Conservation (phyloP, 352 stramenopile species). For the Thalassiosira livingstoniorum region DNA sequence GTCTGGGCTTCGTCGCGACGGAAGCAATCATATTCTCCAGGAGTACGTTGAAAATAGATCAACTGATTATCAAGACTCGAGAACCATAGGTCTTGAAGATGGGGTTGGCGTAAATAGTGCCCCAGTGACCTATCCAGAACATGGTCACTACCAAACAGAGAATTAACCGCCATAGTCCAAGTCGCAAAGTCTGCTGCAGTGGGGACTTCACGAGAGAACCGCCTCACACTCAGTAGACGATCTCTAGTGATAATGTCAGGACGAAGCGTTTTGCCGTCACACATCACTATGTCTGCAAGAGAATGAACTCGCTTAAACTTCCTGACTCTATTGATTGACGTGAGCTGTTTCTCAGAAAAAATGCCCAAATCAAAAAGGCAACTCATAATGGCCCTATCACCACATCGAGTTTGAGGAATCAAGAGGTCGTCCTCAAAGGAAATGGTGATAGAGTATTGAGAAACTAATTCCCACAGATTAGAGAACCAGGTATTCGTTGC, state of each 20-base stretch:
- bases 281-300: not conserved
- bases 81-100: too few relatives aligned
- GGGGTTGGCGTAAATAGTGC: too few relatives aligned
- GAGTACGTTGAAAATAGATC: too few relatives aligned
- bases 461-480: conserved; percentile 11
- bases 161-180: too few relatives aligned
- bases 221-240: not conserved
- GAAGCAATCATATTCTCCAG: too few relatives aligned
- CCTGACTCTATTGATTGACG: conserved; percentile 18
- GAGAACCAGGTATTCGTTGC: conserved; percentile 30
- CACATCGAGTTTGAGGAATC: not conserved
- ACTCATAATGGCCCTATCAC: conserved; percentile 3
- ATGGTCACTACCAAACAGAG: too few relatives aligned
- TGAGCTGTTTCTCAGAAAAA: not conserved
- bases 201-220: conserved; percentile 1
- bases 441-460: not conserved
- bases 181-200: conserved; percentile 7
- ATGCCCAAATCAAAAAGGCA: not conserved
- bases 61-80: too few relatives aligned
- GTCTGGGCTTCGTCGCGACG: too few relatives aligned
- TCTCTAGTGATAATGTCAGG: not conserved
- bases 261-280: conserved; percentile 11
- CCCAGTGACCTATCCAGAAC: too few relatives aligned
- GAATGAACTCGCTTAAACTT: conserved; percentile 9
- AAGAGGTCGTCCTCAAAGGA: not conserved